A percentile compares a stretch with the other conserved stretches of the same genome.
Conservation (phyloP, 169 alveolate genomes). For the Amoebophrya sp. region DNA sequence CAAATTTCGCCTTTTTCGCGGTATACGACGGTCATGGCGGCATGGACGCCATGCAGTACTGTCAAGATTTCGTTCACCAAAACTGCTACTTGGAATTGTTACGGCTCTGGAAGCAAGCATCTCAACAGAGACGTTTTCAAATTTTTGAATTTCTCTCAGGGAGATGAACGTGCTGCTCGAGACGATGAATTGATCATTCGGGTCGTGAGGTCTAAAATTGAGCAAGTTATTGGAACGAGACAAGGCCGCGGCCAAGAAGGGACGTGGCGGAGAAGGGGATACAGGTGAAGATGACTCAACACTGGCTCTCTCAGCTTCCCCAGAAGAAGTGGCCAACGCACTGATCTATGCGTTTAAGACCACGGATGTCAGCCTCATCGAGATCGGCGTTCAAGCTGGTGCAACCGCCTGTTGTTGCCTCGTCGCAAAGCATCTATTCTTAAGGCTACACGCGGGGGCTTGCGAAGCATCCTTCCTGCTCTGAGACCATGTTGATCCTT, state of each 20-base stretch:
- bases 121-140: too few relatives aligned
- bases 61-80: not conserved
- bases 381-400: not conserved
- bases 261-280: not conserved
- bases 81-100: not conserved
- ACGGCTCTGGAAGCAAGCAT: too few relatives aligned
- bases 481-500: too few relatives aligned
- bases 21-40: constrained; percentile 17
- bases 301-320: not conserved
- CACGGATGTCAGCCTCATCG: not conserved
- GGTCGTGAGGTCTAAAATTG: too few relatives aligned
- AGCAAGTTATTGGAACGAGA: too few relatives aligned
- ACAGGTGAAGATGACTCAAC: not conserved
- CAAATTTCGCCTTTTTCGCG: not conserved
- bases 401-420: not conserved
- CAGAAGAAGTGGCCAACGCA: not conserved
- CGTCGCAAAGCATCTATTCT: too few relatives aligned
- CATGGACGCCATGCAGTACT: not conserved
- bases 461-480: too few relatives aligned
- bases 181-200: too few relatives aligned
- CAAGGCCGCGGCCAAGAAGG: not conserved
- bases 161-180: too few relatives aligned
- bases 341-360: not conserved
- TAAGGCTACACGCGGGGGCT: too few relatives aligned
- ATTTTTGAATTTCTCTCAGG: too few relatives aligned